Base-by-base conservation (phyloP, 2,329 filamentous ascomycete genomes). In the Hypoxylon sp. region DNA sequence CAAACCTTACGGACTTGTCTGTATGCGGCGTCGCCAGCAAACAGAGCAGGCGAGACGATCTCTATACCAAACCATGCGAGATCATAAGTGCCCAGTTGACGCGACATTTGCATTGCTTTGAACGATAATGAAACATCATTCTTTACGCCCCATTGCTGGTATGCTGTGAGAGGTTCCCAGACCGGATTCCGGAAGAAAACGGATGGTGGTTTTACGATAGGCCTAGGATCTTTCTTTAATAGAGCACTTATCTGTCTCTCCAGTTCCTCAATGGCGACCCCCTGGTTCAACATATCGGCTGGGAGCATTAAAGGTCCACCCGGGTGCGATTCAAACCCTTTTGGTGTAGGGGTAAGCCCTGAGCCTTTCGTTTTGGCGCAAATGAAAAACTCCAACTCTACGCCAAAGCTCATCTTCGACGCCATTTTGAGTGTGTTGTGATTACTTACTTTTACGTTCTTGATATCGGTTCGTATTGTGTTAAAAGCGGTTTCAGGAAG, bases 371-470 rank as follows among this genome's bases (percentile, higher is more conserved):
- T n/a, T n/a, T n/a, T n/a, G n/a, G n/a, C n/a, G n/a, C n/a, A n/a
- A n/a, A n/a, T n/a, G n/a, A n/a, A n/a, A n/a, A n/a, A n/a, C n/a
- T 57, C 54, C 31, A 57, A 13, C 20, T 57, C 53, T 7, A 57
- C 27, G 3, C 53, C 53, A 13, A 57, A 53, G 30, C 48, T 56
- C 5, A 55, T 27, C 40, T 38, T 43, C 15, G n/a, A n/a, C n/a
- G n/a, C 13, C 11, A 3, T n/a, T 11, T 7, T 16, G 12, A 7
- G 7, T 25, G 7, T 26, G 15, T 34, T 34, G 19, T 32, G n/a
- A n/a, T n/a, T n/a, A n/a, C n/a, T n/a, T n/a, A n/a, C n/a, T n/a
- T n/a, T n/a, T n/a, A n/a, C n/a, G n/a, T n/a, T n/a, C n/a, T n/a
- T n/a, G n/a, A n/a, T n/a, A n/a, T n/a, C n/a, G n/a, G n/a, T n/a